Percentiles rank a stretch among this genome's conserved stretches.
These are phyloP conservation scores for Apophysomyces elegans DNA, from an alignment of 371 early-diverging fungal species.

Conservation along the genomic window DNA sequence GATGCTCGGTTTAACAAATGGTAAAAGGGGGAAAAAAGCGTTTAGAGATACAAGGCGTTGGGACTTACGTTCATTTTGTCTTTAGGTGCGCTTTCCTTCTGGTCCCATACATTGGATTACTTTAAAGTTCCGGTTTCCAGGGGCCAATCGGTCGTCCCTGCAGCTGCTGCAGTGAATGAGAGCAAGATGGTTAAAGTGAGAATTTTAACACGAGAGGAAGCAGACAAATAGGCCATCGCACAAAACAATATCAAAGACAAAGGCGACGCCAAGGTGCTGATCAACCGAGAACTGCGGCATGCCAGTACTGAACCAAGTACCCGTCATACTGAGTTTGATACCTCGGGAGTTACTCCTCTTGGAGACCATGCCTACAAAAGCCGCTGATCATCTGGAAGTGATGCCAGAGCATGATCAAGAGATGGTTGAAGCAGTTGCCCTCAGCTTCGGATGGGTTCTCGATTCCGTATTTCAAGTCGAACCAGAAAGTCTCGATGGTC, in stretches of 20 bases:
- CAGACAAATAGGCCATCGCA: slow-evolving; percentile 35
- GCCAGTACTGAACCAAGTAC: slow-evolving; percentile 45
- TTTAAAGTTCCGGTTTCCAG: slow-evolving; percentile 42
- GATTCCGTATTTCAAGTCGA: slow-evolving; percentile 60
- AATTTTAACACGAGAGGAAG: slow-evolving; percentile 34
- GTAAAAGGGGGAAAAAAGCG: slow-evolving; percentile 11
- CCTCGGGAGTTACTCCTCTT: slow-evolving; percentile 27
- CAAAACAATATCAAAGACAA: slow-evolving; percentile 34
- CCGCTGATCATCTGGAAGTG: slow-evolving; percentile 65
- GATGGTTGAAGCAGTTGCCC: slow-evolving; percentile 48
- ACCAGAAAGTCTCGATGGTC: slow-evolving; percentile 23
- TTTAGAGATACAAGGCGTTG: too few species aligned
- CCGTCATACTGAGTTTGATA: slow-evolving; percentile 53
- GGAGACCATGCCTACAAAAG: slow-evolving; percentile 36
- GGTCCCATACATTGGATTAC: slow-evolving; percentile 35
- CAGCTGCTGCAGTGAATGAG: slow-evolving; percentile 17
- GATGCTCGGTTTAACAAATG: slow-evolving; percentile 53
- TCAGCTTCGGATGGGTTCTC: slow-evolving; percentile 52
- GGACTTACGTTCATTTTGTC: neutral
- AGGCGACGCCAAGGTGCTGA: slow-evolving; percentile 25
- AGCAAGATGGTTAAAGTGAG: slow-evolving; percentile 20
- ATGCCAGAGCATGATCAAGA: slow-evolving; percentile 48
- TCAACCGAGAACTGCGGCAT: slow-evolving; percentile 45
- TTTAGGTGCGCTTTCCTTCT: slow-evolving; percentile 47
- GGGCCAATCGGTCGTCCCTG: slow-evolving; percentile 38